A percentile compares a stretch with the other conserved stretches of the same genome.
phyloP scores from a whole-genome alignment of 2,329 filamentous ascomycete species.

The Colletotrichum chlorophyti region DNA sequence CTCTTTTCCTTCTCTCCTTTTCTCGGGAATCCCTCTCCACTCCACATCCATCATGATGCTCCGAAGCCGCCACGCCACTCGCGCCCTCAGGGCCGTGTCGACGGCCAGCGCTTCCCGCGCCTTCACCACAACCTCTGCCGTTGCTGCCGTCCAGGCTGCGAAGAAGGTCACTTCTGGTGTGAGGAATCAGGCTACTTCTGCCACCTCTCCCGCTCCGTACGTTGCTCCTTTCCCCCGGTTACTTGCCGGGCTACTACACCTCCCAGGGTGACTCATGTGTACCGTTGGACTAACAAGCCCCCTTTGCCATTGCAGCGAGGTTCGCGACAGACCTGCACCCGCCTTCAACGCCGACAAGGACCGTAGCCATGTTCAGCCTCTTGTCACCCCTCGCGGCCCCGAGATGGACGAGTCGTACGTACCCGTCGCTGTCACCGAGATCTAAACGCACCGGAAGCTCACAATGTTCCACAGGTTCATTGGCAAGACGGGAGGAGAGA shows the following conservation, averaged over 20 bases:
- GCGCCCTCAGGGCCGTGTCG: slow-evolving; percentile 52
- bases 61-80: slow-evolving; percentile 53
- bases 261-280: slow-evolving; percentile 10
- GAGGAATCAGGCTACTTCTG: slow-evolving; percentile 58
- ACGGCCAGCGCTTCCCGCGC: slow-evolving; percentile 43
- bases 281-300: slow-evolving; percentile 31
- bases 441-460: background rate
- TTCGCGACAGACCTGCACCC: slow-evolving; percentile 67
- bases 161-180: slow-evolving; percentile 49
- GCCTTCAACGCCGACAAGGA: slow-evolving; percentile 60
- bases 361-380: slow-evolving; percentile 71
- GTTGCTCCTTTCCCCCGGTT: slow-evolving; percentile 38
- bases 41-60: slow-evolving; percentile 47
- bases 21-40: slow-evolving; percentile 19
- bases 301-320: slow-evolving; percentile 49
- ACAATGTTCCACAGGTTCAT: slow-evolving; percentile 69
- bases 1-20: slow-evolving; percentile 6
- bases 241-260: background rate
- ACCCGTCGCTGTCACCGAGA: slow-evolving; percentile 14
- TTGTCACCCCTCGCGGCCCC: slow-evolving; percentile 64
- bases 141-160: slow-evolving; percentile 41
- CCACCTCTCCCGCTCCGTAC: slow-evolving; percentile 59
- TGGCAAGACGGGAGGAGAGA: slow-evolving; percentile 92
- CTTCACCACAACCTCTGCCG: slow-evolving; percentile 48
- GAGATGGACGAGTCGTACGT: slow-evolving; percentile 85